A percentile compares a stretch with the other conserved stretches of the same genome.
phyloP scores from a whole-genome alignment of 352 stramenopile species.

The Phytopythium montanum region DNA sequence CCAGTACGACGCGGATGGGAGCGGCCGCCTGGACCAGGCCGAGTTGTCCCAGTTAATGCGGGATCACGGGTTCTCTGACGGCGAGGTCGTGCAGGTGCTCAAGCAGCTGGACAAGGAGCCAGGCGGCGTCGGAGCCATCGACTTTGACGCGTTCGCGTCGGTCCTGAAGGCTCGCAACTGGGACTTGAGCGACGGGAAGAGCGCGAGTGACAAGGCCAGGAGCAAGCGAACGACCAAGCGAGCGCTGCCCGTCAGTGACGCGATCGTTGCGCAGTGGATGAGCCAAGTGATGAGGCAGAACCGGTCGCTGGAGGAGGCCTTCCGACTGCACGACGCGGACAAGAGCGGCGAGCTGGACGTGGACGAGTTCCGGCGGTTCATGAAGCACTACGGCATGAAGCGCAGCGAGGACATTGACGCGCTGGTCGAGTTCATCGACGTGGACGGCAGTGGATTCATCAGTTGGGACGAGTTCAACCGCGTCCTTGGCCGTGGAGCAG shows the following conservation, averaged over 20 bases:
- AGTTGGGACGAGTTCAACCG: conserved; percentile 39
- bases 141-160: conserved; percentile 21
- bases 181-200: conserved; percentile 9
- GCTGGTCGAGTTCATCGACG: conserved; percentile 37
- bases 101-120: conserved; percentile 25
- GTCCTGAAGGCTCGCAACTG: conserved; percentile 18
- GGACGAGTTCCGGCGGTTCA: conserved; percentile 46
- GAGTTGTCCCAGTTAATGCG: conserved; percentile 32
- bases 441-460: conserved; percentile 32
- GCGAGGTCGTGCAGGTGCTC: conserved; percentile 21
- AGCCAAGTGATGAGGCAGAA: conserved; percentile 29
- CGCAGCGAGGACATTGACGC: conserved; percentile 29
- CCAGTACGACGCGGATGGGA: conserved; percentile 35
- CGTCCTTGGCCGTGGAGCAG: conserved; percentile 23
- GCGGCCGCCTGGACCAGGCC: conserved; percentile 24
- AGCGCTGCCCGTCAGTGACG: conserved; percentile 1
- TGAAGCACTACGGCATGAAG: conserved; percentile 47
- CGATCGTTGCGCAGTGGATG: conserved; percentile 12
- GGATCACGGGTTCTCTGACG: conserved; percentile 27
- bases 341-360: conserved; percentile 39
- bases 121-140: conserved; percentile 3
- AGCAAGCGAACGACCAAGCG: not conserved
- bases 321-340: conserved; percentile 32
- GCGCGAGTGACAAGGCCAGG: not conserved
- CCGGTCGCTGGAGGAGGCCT: conserved; percentile 30